A percentile compares a stretch with the other conserved stretches of the same genome.
These are phyloP conservation scores for Salix dunnii DNA, from an alignment of 345 rosid species.

Conservation along the genomic window DNA sequence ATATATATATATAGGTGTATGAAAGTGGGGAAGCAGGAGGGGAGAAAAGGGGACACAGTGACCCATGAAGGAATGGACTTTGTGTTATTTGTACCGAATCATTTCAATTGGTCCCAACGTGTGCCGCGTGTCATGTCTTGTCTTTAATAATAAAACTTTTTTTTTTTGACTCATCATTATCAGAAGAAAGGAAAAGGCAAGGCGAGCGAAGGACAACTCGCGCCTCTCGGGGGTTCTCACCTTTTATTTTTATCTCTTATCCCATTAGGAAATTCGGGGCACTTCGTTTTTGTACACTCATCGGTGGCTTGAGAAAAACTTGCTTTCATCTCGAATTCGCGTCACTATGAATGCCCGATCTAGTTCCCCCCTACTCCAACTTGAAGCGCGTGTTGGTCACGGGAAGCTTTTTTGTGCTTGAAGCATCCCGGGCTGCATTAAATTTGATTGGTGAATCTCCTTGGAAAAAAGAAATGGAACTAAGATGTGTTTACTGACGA, in stretches of 20 bases:
- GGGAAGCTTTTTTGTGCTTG: neutral
- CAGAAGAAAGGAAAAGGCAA: neutral
- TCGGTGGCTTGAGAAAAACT: neutral
- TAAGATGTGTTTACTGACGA: too few species aligned
- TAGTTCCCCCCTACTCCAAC: neutral
- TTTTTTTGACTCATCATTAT: conserved; percentile 17
- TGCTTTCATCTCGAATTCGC: neutral
- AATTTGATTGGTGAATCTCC: too few species aligned
- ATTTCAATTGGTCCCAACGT: conserved; percentile 24
- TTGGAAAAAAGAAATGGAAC: too few species aligned
- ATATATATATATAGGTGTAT: neutral
- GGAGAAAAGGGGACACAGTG: conserved; percentile 15
- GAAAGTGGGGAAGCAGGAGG: conserved; percentile 30
- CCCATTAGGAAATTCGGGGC: neutral
- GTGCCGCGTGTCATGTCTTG: conserved; percentile 24
- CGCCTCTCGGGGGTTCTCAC: conserved; percentile 20
- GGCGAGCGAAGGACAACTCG: conserved; percentile 16
- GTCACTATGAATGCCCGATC: neutral
- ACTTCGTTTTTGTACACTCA: neutral
- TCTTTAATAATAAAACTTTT: neutral
- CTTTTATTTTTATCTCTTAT: neutral
- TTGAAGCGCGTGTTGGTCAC: neutral
- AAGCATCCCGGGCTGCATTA: neutral
- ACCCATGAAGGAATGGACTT: neutral
- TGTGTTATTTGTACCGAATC: conserved; percentile 9